Conservation (phyloP, 306 rosid genomes). For the Echinosophora koreensis region DNA sequence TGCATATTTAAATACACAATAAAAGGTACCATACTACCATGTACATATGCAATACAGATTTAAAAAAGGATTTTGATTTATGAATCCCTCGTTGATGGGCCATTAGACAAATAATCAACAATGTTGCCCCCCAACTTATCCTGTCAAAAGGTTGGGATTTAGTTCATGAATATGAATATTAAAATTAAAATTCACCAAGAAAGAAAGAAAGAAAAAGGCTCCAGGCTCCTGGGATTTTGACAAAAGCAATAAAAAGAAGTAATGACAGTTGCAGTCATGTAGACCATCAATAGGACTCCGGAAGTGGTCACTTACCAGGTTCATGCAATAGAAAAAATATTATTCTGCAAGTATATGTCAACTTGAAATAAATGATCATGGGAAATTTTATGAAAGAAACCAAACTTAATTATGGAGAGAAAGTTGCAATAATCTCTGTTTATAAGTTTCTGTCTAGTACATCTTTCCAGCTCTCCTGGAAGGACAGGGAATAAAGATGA, state of each 20-base stretch:
- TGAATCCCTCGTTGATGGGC: constrained; percentile 6
- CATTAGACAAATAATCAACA: constrained; percentile 19
- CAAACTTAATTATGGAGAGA: not conserved
- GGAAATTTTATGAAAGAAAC: not conserved
- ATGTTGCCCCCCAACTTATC: not conserved
- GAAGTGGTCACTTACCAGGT: not conserved
- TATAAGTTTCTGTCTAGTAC: not conserved
- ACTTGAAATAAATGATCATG: constrained; percentile 43
- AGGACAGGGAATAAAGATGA: not conserved
- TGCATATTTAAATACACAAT: not conserved
- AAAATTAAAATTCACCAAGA: not conserved
- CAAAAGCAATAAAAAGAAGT: not conserved
- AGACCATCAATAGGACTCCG: not conserved
- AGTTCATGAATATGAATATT: not conserved
- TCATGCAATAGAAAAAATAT: not conserved
- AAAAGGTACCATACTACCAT: not conserved
- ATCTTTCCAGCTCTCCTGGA: not conserved
- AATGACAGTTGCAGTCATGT: not conserved
- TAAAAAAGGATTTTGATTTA: not conserved
- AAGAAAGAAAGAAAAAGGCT: not conserved
- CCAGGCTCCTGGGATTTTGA: not conserved
- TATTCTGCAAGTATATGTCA: not conserved
- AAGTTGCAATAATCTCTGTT: constrained; percentile 6
- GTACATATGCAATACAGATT: not conserved
- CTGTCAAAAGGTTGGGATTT: not conserved